A percentile compares a stretch with the other conserved stretches of the same genome.
These are phyloP conservation scores for Dothideomycetes sp. DNA, from an alignment of 2,329 filamentous ascomycete species.

Conservation along the genomic window DNA sequence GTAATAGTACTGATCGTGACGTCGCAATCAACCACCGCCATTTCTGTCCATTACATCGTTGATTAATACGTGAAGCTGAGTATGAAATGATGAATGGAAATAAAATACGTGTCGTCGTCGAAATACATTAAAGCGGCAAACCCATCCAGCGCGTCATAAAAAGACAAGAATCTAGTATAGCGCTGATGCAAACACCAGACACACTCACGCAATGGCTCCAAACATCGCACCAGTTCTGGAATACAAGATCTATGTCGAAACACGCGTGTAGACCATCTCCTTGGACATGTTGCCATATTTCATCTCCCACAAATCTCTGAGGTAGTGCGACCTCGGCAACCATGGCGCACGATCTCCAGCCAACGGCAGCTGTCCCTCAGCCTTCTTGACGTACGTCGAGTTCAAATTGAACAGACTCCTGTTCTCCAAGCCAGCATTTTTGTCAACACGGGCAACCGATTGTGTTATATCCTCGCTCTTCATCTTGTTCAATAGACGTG, in stretches of 20 bases:
- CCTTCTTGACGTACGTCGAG: constrained; percentile 41
- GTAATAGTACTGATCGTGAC: too few species aligned
- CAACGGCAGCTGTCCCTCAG: constrained; percentile 33
- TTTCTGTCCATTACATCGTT: too few species aligned
- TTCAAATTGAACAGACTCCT: constrained; percentile 33
- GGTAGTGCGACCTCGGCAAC: constrained; percentile 32
- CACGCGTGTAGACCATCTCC: constrained; percentile 22
- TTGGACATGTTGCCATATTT: constrained; percentile 30
- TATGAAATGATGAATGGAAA: too few species aligned
- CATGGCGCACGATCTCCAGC: constrained; percentile 34
- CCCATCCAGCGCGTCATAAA: too few species aligned
- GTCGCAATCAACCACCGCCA: too few species aligned
- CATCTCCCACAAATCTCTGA: constrained; percentile 31
- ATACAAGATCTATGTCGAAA: constrained; percentile 6
- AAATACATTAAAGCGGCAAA: too few species aligned
- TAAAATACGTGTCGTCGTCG: too few species aligned
- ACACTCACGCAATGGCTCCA: too few species aligned
- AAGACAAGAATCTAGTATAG: too few species aligned
- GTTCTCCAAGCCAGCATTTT: constrained; percentile 27
- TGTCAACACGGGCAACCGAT: constrained; percentile 34
- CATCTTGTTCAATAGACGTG: constrained; percentile 43
- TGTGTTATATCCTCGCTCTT: constrained; percentile 27
- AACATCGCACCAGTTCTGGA: too few species aligned
- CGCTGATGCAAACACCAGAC: too few species aligned
- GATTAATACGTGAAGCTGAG: too few species aligned